Conservation (phyloP, 495 filamentous ascomycete species). For the Neurospora tetraspora region DNA sequence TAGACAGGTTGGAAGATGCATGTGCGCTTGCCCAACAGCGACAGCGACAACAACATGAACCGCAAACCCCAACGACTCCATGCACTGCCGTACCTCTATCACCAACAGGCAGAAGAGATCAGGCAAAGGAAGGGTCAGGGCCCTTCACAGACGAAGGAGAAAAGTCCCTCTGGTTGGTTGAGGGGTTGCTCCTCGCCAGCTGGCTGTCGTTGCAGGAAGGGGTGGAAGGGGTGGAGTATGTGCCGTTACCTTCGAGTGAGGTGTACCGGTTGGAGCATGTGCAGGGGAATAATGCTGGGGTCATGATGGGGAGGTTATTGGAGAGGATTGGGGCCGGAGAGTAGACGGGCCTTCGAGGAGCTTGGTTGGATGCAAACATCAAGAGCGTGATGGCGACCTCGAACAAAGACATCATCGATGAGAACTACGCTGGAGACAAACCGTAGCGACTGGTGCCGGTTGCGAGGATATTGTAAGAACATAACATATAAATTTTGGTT, state of each 20-base stretch:
- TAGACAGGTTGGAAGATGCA: conserved; percentile 1
- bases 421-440: too few species aligned
- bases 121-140: too few species aligned
- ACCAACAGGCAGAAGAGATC: too few species aligned
- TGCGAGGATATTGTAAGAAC: too few species aligned
- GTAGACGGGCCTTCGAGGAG: too few species aligned
- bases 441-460: too few species aligned
- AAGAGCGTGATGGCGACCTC: too few species aligned
- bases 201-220: conserved; percentile 9
- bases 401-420: too few species aligned
- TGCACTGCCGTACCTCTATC: background rate
- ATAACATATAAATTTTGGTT: background rate
- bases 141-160: conserved; percentile 8
- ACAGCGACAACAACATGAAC: background rate
- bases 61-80: background rate
- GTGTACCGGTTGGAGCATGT: background rate
- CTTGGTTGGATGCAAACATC: too few species aligned
- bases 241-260: background rate
- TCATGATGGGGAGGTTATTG: conserved; percentile 10
- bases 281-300: background rate
- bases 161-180: conserved; percentile 7
- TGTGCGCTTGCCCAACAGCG: background rate
- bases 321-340: too few species aligned
- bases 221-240: conserved; percentile 10
- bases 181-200: conserved; percentile 2